These are phyloP conservation scores for Acrocalymma vagum DNA, from an alignment of 2,329 filamentous ascomycete species.

Conservation along the genomic window DNA sequence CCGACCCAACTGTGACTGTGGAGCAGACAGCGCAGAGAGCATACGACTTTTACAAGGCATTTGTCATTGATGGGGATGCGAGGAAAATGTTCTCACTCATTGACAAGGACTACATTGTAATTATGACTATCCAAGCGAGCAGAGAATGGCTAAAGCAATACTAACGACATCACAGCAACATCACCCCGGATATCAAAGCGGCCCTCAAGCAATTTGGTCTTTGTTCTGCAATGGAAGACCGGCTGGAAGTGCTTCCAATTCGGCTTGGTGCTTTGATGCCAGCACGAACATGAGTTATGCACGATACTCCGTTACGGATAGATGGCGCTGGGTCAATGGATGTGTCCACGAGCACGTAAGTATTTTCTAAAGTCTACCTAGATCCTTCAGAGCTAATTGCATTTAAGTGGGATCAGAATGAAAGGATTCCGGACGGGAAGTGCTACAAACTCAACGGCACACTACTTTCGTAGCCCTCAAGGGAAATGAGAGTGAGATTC, in stretches of 20 bases:
- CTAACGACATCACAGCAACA: conserved; percentile 18
- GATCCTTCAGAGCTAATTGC: too few relatives aligned
- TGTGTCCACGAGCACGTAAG: too few relatives aligned
- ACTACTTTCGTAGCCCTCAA: neutral
- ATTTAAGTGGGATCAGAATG: too few relatives aligned
- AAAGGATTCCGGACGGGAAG: too few relatives aligned
- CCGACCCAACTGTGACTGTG: conserved; percentile 18
- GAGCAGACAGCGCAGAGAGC: conserved; percentile 24
- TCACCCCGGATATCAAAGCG: conserved; percentile 19
- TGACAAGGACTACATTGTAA: conserved; percentile 21
- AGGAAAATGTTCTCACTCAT: conserved; percentile 29
- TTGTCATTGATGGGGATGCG: conserved; percentile 26
- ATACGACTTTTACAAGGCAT: conserved; percentile 26
- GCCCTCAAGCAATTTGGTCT: conserved; percentile 24
- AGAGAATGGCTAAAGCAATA: neutral
- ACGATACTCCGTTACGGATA: conserved; percentile 17
- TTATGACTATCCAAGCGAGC: too few relatives aligned
- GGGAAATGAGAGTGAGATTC: too few relatives aligned
- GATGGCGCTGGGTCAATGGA: too few relatives aligned
- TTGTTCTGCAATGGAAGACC: conserved; percentile 24
- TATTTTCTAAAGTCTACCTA: too few relatives aligned
- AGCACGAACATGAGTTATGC: conserved; percentile 26
- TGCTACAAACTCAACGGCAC: conserved; percentile 22
- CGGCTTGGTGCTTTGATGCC: conserved; percentile 27
- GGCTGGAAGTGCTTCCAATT: conserved; percentile 14